Evolutionary conservation across 345 rosid species (phyloP).

Genomic region (Euphorbia tirucalli): DNA sequence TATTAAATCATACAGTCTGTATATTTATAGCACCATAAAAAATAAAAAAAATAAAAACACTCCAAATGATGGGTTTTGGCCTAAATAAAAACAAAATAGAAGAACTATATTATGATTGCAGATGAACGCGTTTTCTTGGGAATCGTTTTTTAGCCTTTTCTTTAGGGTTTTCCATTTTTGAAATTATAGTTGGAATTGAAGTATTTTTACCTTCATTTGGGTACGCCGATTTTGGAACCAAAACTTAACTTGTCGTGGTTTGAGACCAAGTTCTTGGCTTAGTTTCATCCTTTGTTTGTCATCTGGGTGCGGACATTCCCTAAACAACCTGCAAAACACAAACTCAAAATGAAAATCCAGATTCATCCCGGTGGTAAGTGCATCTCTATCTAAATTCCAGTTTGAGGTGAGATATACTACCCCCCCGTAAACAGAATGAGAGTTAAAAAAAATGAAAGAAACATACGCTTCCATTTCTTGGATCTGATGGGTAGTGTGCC

Average conservation of each 20-base stretch:
- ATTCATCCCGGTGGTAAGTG: too few relatives aligned
- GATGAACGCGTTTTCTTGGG: slow-evolving; percentile 32
- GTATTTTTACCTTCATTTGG: slow-evolving; percentile 72
- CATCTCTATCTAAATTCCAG: too few relatives aligned
- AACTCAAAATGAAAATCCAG: not conserved
- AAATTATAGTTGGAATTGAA: not conserved
- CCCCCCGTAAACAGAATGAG: too few relatives aligned
- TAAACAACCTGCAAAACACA: slow-evolving; percentile 64
- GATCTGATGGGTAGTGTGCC: slow-evolving; percentile 94
- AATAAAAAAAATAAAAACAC: not conserved
- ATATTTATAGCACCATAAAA: not conserved
- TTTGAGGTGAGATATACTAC: too few relatives aligned
- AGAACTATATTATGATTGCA: not conserved
- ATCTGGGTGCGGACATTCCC: slow-evolving; percentile 94
- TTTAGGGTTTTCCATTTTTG: slow-evolving; percentile 12
- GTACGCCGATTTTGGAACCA: slow-evolving; percentile 99
- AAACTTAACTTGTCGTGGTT: slow-evolving; percentile 96
- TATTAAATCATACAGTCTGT: slow-evolving; percentile 23
- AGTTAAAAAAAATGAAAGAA: not conserved
- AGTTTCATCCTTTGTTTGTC: slow-evolving; percentile 86
- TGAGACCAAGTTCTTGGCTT: slow-evolving; percentile 88
- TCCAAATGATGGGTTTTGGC: too few relatives aligned
- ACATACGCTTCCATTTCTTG: slow-evolving; percentile 46
- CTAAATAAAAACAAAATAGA: too few relatives aligned
- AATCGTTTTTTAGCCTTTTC: slow-evolving; percentile 11